Evolutionary conservation across 2,329 filamentous ascomycete genomes (phyloP), one percentile per base, ranked within the genome.

Genomic region (Furcasterigmium sp.): DNA sequence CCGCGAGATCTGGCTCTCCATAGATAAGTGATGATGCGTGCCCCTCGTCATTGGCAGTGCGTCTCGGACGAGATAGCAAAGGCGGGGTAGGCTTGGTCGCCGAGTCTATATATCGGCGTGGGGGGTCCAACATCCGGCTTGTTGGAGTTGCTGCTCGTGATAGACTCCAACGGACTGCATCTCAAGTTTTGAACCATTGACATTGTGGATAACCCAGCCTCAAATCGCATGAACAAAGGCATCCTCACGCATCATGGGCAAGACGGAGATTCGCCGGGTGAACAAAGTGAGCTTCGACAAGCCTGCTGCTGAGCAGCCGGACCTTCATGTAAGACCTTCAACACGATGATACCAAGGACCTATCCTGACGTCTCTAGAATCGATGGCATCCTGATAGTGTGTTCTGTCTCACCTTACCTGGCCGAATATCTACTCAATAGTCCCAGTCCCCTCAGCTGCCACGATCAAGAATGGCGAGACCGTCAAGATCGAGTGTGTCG

Each of bases 401-500:
- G 73, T 57, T 11, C 3, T 15, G 14, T n/a, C 14, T 38, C n/a
- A n/a, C n/a, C 9, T 10, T 38, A 14, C 7, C 3, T 18, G 3
- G 9, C 25, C n/a, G 37, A 17, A 29, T 14, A 29, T 21, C 42
- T 41, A 46, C 40, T 39, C 34, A 42, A 34, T 30, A 41, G 3
- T 43, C 20, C 21, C 47, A 93, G 87, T 95, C 41, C 91, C 91
- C 1, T 80, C 76, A 44, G 76, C 74, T 40, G 85, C 74, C 25
- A 80, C 76, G 2, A 89, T 96, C 56, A 82, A 85, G 54, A 82
- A 91, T 56, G 84, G 84, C 23, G 91, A 95, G 66, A 87, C 87
- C 0, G 90, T 95, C 52, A 95, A 94, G 65, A 95, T 95, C 51
- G 88, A 95, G 71, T 95, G 91, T 56, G 72, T 93, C 8, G 88